Evolutionary conservation across 176 grass and related monocot species (phyloP), one percentile per base, ranked within the genome.

Genomic region (Saccharum spontaneum): DNA sequence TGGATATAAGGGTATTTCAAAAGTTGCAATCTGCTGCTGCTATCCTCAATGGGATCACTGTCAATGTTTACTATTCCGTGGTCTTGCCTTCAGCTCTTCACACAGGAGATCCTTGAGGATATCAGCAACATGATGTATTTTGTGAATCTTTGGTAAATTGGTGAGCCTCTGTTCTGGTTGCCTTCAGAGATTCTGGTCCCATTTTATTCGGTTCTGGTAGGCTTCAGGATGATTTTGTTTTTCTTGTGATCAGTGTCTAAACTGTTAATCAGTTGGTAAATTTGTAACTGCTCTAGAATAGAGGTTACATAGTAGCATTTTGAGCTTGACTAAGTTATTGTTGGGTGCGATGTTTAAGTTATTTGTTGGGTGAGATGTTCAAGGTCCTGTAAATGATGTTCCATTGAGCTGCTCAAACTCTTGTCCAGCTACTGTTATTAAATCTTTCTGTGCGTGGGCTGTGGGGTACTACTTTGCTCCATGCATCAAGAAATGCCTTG

Each of bases 11-110:
- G 67, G 67, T 59, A 67, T 82, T 59, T 79, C 38, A n/a, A 64
- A 33, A 78, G 54, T 61, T 54, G 45, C 75, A 84, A 84, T 69
- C 68, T 87, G 80, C 89, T 90, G 85, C 89, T 87, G 80, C 76
- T 64, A 86, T 61, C 82, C 80, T 84, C 85, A 87, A 44, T 64
- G 69, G 75, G 85, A 90, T 87, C 60, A 84, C 49, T 83, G 40
- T 69, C 61, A 61, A 16, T 68, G 30, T 68, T 82, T 34, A 55
- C 62, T 75, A 63, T 69, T 59, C 61, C 10, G 11, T 52, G 64
- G 50, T 54, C 49, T 52, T 18, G 50, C 17, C 50, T 54, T 54
- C 50, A 54, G 50, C 50, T 17, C 50, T 54, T 54, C 50, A 7
- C 17, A 54, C 17, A 54, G 50, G 50, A 20, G 50, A 54, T 54